A percentile compares a stretch with the other conserved stretches of the same genome.
phyloP scores from a whole-genome alignment of 345 rosid genomes.

The Arabis alpina region DNA sequence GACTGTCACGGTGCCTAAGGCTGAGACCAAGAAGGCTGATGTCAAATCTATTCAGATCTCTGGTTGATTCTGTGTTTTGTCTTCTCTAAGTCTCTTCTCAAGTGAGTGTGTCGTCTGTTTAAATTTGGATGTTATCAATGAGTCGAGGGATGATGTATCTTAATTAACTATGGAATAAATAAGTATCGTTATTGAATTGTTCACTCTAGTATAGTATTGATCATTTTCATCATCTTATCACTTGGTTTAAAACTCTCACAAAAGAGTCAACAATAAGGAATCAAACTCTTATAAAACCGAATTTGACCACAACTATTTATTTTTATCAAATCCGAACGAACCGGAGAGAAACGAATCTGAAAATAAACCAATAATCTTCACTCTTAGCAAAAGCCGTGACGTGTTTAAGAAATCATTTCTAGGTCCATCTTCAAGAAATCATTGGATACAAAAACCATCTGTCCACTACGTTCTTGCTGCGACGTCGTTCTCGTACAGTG shows the following conservation, averaged over 20 bases:
- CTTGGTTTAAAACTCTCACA: too few species aligned
- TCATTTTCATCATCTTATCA: too few species aligned
- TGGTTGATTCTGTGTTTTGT: constrained; percentile 23
- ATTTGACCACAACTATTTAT: too few species aligned
- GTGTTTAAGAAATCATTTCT: background rate
- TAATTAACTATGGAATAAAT: background rate
- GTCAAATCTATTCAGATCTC: constrained; percentile 58
- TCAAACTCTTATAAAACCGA: too few species aligned
- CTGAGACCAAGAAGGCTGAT: constrained; percentile 42
- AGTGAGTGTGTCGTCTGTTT: background rate
- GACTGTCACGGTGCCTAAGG: constrained; percentile 54
- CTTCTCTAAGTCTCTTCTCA: too few species aligned
- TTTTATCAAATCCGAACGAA: too few species aligned
- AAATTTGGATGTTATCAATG: background rate
- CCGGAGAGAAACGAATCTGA: too few species aligned
- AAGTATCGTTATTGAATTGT: too few species aligned
- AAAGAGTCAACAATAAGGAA: too few species aligned
- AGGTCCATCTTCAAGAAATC: background rate
- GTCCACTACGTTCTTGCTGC: background rate
- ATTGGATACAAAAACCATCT: background rate
- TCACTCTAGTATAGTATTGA: too few species aligned
- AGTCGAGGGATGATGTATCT: background rate
- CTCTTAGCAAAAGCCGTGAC: background rate
- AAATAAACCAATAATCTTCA: too few species aligned
- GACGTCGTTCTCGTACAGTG: too few species aligned